These are phyloP conservation scores for Carallia brachiata DNA, from an alignment of 345 rosid species.

Conservation along the genomic window DNA sequence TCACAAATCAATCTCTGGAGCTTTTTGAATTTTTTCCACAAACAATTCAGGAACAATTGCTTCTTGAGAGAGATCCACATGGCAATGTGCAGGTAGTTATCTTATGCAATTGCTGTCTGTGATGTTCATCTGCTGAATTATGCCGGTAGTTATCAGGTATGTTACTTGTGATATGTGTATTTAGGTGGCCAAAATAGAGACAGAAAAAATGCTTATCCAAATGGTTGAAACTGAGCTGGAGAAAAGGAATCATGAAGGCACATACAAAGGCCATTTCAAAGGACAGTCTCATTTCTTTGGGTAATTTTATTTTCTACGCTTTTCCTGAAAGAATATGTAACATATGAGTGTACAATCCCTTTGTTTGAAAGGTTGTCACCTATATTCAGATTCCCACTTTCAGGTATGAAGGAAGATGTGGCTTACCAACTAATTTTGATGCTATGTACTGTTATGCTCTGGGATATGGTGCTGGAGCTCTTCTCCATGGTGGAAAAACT, in stretches of 20 bases:
- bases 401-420: conserved; percentile 98
- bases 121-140: conserved; percentile 8
- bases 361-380: too few relatives aligned
- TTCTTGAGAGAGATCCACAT: conserved; percentile 99
- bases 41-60: conserved; percentile 85
- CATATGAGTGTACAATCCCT: too few relatives aligned
- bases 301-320: conserved; percentile 32
- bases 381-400: conserved; percentile 2
- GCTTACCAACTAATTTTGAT: conserved; percentile 94
- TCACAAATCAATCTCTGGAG: conserved; percentile 51
- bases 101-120: not conserved
- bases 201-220: conserved; percentile 98
- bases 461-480: conserved; percentile 90
- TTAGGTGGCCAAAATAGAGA: conserved; percentile 95
- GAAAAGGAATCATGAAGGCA: conserved; percentile 72
- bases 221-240: conserved; percentile 95
- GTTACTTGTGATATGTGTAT: not conserved
- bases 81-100: conserved; percentile 92
- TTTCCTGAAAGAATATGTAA: too few relatives aligned
- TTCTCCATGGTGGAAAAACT: conserved; percentile 85
- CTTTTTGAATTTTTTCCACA: conserved; percentile 83
- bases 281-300: conserved; percentile 97
- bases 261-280: conserved; percentile 58
- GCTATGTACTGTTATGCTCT: conserved; percentile 84
- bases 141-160: not conserved